Conservation (phyloP, 441 rosid genomes). For the Adansonia grandidieri region DNA sequence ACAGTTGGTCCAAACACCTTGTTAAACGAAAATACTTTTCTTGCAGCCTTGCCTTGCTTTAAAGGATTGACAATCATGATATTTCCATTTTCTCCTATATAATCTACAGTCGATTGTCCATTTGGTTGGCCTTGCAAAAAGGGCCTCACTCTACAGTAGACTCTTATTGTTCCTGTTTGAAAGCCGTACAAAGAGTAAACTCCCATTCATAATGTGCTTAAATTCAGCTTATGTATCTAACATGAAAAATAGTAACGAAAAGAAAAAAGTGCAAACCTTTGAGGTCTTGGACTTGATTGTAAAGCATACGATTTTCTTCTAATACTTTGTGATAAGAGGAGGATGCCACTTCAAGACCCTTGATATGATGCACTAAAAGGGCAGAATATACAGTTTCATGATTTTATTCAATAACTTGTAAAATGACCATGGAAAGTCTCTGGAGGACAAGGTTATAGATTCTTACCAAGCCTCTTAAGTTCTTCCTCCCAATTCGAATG, state of each 20-base stretch:
- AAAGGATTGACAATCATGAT: slow-evolving; percentile 9
- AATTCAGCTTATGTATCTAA: neutral
- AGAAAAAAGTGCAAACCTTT: slow-evolving; percentile 52
- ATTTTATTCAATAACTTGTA: slow-evolving; percentile 24
- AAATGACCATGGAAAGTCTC: neutral
- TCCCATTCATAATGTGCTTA: neutral
- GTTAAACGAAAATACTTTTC: slow-evolving; percentile 9
- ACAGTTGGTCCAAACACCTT: slow-evolving; percentile 14
- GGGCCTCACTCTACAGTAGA: slow-evolving; percentile 87
- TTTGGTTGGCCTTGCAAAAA: slow-evolving; percentile 66
- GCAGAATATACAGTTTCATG: slow-evolving; percentile 12
- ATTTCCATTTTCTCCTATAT: slow-evolving; percentile 16
- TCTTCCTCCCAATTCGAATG: slow-evolving; percentile 77
- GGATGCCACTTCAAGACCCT: slow-evolving; percentile 75
- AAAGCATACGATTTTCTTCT: slow-evolving; percentile 62
- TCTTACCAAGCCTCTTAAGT: slow-evolving; percentile 62
- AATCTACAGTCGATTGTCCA: slow-evolving; percentile 47
- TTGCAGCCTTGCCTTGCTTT: slow-evolving; percentile 13
- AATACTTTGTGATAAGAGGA: slow-evolving; percentile 57
- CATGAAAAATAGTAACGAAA: neutral
- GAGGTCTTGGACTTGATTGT: slow-evolving; percentile 96
- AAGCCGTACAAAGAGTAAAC: neutral
- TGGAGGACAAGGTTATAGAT: slow-evolving; percentile 22
- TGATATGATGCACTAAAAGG: slow-evolving; percentile 57
- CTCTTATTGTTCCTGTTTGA: slow-evolving; percentile 74